Conservation (phyloP, 1,284 basidiomycete species). For the Ganoderma sinense region DNA sequence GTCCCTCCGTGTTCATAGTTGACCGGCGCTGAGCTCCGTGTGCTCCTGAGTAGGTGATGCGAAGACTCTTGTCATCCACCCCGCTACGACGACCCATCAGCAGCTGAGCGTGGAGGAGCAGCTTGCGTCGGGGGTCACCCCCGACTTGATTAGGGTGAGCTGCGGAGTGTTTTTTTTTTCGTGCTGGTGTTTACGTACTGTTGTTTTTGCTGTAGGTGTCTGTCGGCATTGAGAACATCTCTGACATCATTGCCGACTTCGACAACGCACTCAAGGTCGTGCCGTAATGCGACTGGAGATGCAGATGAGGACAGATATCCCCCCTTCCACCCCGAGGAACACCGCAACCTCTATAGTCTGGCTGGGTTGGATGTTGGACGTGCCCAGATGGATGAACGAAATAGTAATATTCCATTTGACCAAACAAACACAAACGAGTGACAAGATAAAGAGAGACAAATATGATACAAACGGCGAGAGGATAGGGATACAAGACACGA, state of each 20-base stretch:
- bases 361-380: not conserved
- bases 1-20: not conserved
- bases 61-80: slow-evolving; percentile 87
- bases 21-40: not conserved
- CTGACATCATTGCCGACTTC: slow-evolving; percentile 89
- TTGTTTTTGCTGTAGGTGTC: slow-evolving; percentile 48
- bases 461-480: not conserved
- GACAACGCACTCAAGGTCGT: slow-evolving; percentile 61
- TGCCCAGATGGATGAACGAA: not conserved
- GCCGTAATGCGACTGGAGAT: slow-evolving; percentile 1
- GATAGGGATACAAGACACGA: not conserved
- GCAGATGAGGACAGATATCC: not conserved
- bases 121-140: slow-evolving; percentile 75
- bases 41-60: slow-evolving; percentile 55
- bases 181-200: not conserved
- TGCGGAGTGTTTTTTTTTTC: not conserved
- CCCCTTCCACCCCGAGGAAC: not conserved
- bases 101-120: slow-evolving; percentile 80
- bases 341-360: not conserved
- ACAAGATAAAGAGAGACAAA: not conserved
- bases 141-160: slow-evolving; percentile 82
- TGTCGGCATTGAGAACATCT: slow-evolving; percentile 86
- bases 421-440: not conserved
- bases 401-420: not conserved
- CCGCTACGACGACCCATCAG: slow-evolving; percentile 85